phyloP scores from a whole-genome alignment of 306 rosid genomes.

The Quercus wislizeni region DNA sequence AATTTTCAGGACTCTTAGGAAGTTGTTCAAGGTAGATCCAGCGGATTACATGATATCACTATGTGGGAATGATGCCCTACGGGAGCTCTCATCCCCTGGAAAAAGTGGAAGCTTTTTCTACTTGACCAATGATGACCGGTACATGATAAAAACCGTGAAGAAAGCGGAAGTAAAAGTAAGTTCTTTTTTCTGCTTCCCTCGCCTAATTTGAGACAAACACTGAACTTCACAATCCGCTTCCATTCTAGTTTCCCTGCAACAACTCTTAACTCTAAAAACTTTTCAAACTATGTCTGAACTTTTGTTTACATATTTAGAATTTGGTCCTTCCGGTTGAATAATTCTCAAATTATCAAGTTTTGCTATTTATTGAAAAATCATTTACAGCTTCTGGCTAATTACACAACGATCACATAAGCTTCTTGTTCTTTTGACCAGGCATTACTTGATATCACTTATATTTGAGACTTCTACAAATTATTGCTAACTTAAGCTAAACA shows the following conservation, averaged over 20 bases:
- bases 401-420: background rate
- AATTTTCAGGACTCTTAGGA: conserved; percentile 80
- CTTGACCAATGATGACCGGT: conserved; percentile 84
- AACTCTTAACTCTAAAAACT: background rate
- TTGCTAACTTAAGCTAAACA: background rate
- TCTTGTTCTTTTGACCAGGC: background rate
- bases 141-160: conserved; percentile 96
- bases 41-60: conserved; percentile 98
- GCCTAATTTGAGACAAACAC: background rate
- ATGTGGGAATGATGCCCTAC: conserved; percentile 89
- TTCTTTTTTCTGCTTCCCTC: conserved; percentile 9
- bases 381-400: background rate
- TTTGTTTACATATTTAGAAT: background rate
- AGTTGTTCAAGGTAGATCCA: conserved; percentile 87
- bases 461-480: background rate
- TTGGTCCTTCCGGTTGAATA: background rate
- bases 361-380: conserved; percentile 3
- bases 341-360: background rate
- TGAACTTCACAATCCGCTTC: background rate
- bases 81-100: conserved; percentile 96
- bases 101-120: conserved; percentile 98
- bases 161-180: conserved; percentile 96
- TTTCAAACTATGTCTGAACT: background rate
- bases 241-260: background rate
- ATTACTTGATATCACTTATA: background rate